Base-by-base conservation (phyloP, 2,329 filamentous ascomycete species). In the Alternaria ventricosa region DNA sequence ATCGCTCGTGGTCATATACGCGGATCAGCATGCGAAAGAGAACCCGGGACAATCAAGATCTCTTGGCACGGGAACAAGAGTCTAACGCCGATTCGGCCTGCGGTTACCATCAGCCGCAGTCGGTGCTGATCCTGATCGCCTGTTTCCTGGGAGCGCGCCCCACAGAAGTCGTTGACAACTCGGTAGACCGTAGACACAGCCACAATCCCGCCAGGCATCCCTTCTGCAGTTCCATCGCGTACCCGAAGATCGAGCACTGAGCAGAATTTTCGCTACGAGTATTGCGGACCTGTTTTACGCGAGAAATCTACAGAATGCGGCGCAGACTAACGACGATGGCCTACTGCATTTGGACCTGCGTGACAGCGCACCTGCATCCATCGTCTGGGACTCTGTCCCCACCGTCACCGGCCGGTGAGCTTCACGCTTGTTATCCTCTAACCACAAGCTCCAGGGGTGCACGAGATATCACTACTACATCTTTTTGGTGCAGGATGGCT, bases 41-140 rank as follows among this genome's bases (percentile, higher is more conserved):
- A 47, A 55, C 11, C 55, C 55, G 55, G 55, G n/a, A 54, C 25
- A 25, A 33, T 56, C 59, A 54, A 33, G 20, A 62, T 62, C 41
- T 49, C 60, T 59, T 59, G 60, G 60, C 55, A 22, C 60, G 55
- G 60, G 41, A 61, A 28, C 47, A 61, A 51, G 60, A 47, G 28
- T 11, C 45, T 30, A 47, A 25, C 22, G 46, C 54, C 27, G 59
- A 57, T 61, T 27, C 22, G 30, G 25, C 25, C 18, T 25, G 5
- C 23, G 45, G 59, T 18, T 45, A 18, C 22, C 53, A 11, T 55
- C 28, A 25, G 47, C 57, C 57, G 57, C 30, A 46, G 57, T 25
- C 27, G 36, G 43, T 44, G 43, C 43, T 56, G 30, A 60, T 57
- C 46, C 15, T 22, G 47, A 61, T 58, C 47, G 27, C 15, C 43